phyloP scores from a whole-genome alignment of 2,329 filamentous ascomycete species.

The Chalara sp. region DNA sequence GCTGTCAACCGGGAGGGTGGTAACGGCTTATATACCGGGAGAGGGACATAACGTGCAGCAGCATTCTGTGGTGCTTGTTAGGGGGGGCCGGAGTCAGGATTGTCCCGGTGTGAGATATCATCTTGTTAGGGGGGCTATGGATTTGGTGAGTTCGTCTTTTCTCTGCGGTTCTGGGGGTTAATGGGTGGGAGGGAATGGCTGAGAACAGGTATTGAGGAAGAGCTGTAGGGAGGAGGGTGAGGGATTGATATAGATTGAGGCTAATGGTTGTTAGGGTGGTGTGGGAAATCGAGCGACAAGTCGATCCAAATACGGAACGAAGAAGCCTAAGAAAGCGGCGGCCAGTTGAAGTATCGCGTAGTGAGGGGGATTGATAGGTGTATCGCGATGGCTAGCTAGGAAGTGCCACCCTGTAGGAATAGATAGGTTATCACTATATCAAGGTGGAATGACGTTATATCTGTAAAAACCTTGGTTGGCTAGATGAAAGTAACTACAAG shows the following conservation, averaged over 20 bases:
- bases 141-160: conserved; percentile 63
- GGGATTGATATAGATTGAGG: too few relatives aligned
- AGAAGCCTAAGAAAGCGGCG: conserved; percentile 84
- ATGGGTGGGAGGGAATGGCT: neutral
- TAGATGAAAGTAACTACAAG: too few relatives aligned
- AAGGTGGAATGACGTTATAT: neutral
- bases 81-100: conserved; percentile 89
- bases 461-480: too few relatives aligned
- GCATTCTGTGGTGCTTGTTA: conserved; percentile 94
- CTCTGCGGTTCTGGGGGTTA: neutral
- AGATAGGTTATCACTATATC: too few relatives aligned
- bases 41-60: conserved; percentile 99
- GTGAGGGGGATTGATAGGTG: neutral
- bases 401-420: too few relatives aligned
- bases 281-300: conserved; percentile 78
- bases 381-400: too few relatives aligned
- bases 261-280: conserved; percentile 59
- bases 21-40: conserved; percentile 92
- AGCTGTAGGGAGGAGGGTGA: neutral
- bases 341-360: neutral
- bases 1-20: conserved; percentile 76
- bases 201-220: neutral
- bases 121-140: conserved; percentile 81
- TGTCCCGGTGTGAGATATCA: conserved; percentile 98
- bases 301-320: conserved; percentile 95